Evolutionary conservation across 2,329 filamentous ascomycete species (phyloP).

Genomic region (Dactylellina cionopaga): DNA sequence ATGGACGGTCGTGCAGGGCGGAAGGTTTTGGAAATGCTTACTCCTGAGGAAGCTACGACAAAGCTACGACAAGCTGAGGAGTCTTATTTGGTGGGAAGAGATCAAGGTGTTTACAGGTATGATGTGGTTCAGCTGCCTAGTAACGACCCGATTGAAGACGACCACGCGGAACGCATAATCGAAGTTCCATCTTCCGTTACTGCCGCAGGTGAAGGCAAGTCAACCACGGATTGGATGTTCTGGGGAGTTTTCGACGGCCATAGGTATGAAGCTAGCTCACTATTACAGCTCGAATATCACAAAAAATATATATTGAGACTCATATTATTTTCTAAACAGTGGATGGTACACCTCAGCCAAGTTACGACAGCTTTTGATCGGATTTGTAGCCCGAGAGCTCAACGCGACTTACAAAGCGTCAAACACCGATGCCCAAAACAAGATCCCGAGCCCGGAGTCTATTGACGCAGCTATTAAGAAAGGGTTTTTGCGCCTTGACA

Average conservation of each 20-base stretch:
- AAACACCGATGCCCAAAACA: constrained; percentile 67
- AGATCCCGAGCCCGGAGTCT: constrained; percentile 77
- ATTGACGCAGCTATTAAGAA: constrained; percentile 92
- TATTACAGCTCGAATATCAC: too few relatives aligned
- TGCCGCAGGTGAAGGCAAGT: constrained; percentile 66
- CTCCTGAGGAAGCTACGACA: constrained; percentile 88
- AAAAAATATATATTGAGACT: constrained; percentile 53
- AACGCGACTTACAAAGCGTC: constrained; percentile 89
- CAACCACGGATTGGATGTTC: constrained; percentile 95
- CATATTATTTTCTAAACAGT: constrained; percentile 62
- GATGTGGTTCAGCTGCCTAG: constrained; percentile 93
- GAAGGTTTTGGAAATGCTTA: constrained; percentile 94
- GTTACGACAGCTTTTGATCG: constrained; percentile 89
- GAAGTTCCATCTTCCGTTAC: constrained; percentile 76
- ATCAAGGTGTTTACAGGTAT: constrained; percentile 90
- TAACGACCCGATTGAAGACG: constrained; percentile 98
- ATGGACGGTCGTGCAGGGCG: constrained; percentile 76
- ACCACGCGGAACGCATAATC: constrained; percentile 97
- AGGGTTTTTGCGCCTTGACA: constrained; percentile 85
- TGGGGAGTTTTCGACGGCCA: constrained; percentile 99
- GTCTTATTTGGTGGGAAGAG: constrained; percentile 88
- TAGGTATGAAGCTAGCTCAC: constrained; percentile 69
- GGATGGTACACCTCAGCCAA: constrained; percentile 99
- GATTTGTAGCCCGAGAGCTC: constrained; percentile 89
- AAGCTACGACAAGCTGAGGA: constrained; percentile 90